phyloP scores from a whole-genome alignment of 176 grass and related monocot species.

The Oryza rufipogon region DNA sequence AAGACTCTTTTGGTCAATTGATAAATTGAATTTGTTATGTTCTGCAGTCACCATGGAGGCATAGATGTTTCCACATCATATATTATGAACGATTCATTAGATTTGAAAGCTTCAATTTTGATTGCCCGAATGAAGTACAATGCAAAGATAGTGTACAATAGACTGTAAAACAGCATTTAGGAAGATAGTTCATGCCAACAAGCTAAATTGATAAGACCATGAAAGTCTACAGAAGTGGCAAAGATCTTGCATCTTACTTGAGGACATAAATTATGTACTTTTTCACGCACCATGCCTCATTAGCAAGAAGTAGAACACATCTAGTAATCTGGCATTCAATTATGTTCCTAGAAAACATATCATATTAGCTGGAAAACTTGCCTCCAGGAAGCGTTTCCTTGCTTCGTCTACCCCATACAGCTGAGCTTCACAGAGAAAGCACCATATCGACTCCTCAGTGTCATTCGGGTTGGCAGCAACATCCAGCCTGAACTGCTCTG shows the following conservation, averaged over 20 bases:
- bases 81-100: not conserved
- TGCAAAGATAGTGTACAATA: too few relatives aligned
- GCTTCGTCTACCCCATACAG: conserved; percentile 61
- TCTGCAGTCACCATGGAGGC: not conserved
- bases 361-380: conserved; percentile 13
- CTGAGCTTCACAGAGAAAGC: conserved; percentile 83
- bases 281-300: not conserved
- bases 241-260: not conserved
- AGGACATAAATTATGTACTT: not conserved
- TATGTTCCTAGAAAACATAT: not conserved
- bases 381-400: conserved; percentile 84
- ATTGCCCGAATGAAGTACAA: too few relatives aligned
- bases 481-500: conserved; percentile 87
- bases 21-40: not conserved
- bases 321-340: not conserved
- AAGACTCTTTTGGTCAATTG: not conserved
- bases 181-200: not conserved
- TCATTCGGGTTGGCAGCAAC: conserved; percentile 81
- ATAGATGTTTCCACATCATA: not conserved
- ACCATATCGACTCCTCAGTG: conserved; percentile 90
- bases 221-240: not conserved
- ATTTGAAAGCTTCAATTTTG: not conserved
- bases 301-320: not conserved
- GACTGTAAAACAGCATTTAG: not conserved
- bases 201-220: not conserved